Conservation (phyloP, 495 filamentous ascomycete species). For the Trichoderma reesei region DNA sequence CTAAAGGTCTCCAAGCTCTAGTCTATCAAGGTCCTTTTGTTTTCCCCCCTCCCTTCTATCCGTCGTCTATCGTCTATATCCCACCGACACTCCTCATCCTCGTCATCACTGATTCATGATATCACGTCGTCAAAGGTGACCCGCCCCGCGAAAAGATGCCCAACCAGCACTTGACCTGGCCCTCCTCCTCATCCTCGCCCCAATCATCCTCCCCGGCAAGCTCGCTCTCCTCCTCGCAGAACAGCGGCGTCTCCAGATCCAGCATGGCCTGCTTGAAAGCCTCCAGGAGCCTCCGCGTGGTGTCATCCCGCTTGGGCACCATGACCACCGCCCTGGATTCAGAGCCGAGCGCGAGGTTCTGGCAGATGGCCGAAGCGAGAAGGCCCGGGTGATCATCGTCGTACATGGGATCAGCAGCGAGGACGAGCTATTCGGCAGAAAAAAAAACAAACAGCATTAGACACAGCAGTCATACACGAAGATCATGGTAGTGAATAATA, state of each 20-base stretch:
- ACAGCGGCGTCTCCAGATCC: conserved; percentile 17
- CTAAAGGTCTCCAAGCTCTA: neutral
- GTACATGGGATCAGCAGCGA: conserved; percentile 38
- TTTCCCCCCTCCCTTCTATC: neutral
- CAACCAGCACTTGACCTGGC: conserved; percentile 35
- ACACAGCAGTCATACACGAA: no score
- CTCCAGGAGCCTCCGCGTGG: conserved; percentile 25
- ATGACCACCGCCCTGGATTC: conserved; percentile 33
- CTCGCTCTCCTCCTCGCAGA: conserved; percentile 23
- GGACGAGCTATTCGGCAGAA: conserved; percentile 25
- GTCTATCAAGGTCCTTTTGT: conserved; percentile 1
- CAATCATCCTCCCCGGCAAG: conserved; percentile 37
- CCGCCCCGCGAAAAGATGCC: conserved; percentile 29
- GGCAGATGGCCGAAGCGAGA: conserved; percentile 30
- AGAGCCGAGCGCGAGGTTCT: conserved; percentile 25
- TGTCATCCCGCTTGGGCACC: conserved; percentile 35
- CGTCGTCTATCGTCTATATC: neutral
- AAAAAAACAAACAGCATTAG: neutral
- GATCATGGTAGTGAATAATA: neutral
- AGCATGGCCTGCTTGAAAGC: conserved; percentile 22
- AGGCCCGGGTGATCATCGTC: conserved; percentile 39
- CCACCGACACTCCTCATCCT: no score
- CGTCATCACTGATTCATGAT: neutral
- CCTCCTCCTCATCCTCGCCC: conserved; percentile 29
- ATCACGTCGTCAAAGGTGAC: neutral